phyloP scores from a whole-genome alignment of 2,329 filamentous ascomycete genomes.

The Penicillium sp. region DNA sequence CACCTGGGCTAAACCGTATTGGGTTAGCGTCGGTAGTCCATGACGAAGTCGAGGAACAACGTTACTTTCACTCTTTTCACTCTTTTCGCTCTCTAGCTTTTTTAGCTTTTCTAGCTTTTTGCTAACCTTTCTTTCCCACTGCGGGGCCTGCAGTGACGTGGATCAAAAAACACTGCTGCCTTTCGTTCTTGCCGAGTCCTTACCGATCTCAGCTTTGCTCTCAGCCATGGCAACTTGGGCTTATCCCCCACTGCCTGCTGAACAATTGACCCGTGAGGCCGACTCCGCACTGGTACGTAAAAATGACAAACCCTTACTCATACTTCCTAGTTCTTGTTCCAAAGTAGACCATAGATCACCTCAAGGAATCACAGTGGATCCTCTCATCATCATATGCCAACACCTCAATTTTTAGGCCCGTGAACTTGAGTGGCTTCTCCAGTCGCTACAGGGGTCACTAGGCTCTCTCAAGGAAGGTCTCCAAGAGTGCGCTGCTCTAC shows the following conservation, averaged over 20 bases:
- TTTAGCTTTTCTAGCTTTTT: not conserved
- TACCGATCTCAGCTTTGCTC: not conserved
- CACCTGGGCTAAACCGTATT: slow-evolving; percentile 19
- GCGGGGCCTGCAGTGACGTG: slow-evolving; percentile 20
- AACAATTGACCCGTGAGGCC: slow-evolving; percentile 50
- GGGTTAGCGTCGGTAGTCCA: slow-evolving; percentile 21
- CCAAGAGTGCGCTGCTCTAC: slow-evolving; percentile 80
- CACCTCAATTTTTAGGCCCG: slow-evolving; percentile 39
- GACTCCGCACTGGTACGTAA: slow-evolving; percentile 49
- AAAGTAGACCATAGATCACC: slow-evolving; percentile 3
- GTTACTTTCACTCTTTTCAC: slow-evolving; percentile 18
- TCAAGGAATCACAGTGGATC: slow-evolving; percentile 14
- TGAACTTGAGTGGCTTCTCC: slow-evolving; percentile 62
- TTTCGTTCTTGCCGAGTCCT: slow-evolving; percentile 3
- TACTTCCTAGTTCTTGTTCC: slow-evolving; percentile 9
- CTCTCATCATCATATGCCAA: slow-evolving; percentile 3
- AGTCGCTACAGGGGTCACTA: slow-evolving; percentile 58
- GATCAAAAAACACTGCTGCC: slow-evolving; percentile 20
- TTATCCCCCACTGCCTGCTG: slow-evolving; percentile 54
- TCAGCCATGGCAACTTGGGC: slow-evolving; percentile 56
- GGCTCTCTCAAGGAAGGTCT: slow-evolving; percentile 64
- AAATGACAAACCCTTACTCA: slow-evolving; percentile 5
- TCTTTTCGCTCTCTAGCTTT: not conserved
- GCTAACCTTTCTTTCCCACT: not conserved
- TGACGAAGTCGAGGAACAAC: slow-evolving; percentile 30